These are phyloP conservation scores for Iberis pinnata DNA, from an alignment of 345 rosid species.

Conservation along the genomic window DNA sequence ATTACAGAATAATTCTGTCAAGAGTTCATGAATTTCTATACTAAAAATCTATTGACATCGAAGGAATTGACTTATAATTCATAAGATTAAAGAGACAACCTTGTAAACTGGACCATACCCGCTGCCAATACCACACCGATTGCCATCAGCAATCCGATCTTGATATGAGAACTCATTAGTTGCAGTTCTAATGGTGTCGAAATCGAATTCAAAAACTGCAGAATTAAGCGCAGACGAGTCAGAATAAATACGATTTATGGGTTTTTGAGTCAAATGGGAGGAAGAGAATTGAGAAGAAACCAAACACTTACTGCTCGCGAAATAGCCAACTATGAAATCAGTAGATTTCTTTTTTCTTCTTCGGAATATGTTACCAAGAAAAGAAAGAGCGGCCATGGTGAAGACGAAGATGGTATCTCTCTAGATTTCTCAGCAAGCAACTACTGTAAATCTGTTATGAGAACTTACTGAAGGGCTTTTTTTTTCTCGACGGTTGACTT, in stretches of 20 bases:
- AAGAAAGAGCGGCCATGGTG: constrained; percentile 13
- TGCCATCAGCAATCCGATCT: no score
- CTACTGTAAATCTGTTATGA: no score
- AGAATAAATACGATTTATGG: neutral
- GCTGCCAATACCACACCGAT: constrained; percentile 27
- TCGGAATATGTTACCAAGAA: constrained; percentile 9
- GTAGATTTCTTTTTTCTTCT: constrained; percentile 39
- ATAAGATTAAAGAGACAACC: no score
- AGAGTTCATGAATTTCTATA: no score
- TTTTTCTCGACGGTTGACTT: no score
- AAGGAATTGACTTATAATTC: no score
- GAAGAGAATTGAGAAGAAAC: no score
- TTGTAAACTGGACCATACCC: constrained; percentile 34
- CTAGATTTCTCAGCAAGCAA: neutral
- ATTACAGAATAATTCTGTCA: no score
- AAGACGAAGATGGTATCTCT: neutral
- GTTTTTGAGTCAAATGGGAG: neutral
- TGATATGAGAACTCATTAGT: constrained; percentile 35
- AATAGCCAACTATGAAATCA: neutral
- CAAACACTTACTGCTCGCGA: neutral
- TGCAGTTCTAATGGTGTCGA: constrained; percentile 30
- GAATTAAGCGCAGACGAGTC: neutral
- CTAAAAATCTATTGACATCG: no score
- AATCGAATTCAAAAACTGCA: constrained; percentile 22
- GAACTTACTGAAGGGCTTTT: no score